Conservation (phyloP, 139 green algal genomes). For the Coelastrella sp. region DNA sequence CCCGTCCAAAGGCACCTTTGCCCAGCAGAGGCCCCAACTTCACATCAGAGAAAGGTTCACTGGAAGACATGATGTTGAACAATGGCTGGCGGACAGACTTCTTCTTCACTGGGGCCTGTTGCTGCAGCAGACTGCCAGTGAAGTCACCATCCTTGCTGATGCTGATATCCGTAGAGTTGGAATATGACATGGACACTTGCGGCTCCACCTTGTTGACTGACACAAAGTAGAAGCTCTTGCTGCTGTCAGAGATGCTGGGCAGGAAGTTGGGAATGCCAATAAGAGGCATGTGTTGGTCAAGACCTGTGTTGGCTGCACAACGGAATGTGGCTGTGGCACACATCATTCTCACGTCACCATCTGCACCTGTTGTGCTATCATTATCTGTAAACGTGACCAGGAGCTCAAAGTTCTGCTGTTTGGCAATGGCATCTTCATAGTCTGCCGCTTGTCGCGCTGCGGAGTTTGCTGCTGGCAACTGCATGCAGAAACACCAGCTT, state of each 20-base stretch:
- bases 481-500: background rate
- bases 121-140: constrained; percentile 6
- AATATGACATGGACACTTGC: background rate
- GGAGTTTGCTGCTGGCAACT: background rate
- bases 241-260: background rate
- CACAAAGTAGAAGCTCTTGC: constrained; percentile 39
- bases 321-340: constrained; percentile 55
- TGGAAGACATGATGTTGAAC: constrained; percentile 29
- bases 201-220: background rate
- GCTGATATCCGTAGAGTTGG: too few species aligned
- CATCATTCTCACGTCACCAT: too few species aligned
- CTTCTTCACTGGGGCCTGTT: background rate
- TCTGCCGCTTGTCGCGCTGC: background rate
- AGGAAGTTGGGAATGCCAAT: constrained; percentile 66
- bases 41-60: constrained; percentile 68
- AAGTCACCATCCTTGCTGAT: background rate
- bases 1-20: constrained; percentile 70
- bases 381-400: background rate
- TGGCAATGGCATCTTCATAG: constrained; percentile 42
- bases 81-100: background rate
- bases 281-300: constrained; percentile 44
- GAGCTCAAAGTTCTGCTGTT: constrained; percentile 50
- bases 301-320: constrained; percentile 50
- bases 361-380: too few species aligned
- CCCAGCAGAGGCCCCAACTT: constrained; percentile 77